Evolutionary conservation across 768 basidiomycete species (phyloP), one percentile per base, ranked within the genome.

Genomic region (Lentinula lateritia): DNA sequence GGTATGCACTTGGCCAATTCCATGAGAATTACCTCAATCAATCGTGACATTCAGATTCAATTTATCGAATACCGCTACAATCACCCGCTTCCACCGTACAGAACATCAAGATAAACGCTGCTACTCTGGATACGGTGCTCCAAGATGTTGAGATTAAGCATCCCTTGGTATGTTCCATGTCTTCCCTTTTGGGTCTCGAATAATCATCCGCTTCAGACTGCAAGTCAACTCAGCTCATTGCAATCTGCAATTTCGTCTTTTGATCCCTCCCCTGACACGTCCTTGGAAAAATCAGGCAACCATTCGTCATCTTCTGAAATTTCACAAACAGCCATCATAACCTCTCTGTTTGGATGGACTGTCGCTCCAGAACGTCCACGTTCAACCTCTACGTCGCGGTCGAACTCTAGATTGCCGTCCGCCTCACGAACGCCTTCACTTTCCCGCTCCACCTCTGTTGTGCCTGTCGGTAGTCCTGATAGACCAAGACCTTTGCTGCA

Each of bases 21-120:
- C 56, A 13, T 64, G 34, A 34, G 13, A 46, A 36, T 12, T 52
- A 50, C 4, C n/a, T 20, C 12, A 8, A 10, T 23, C 32, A 56
- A 35, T 28, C 66, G 6, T 15, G 3, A 38, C 20, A n/a, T 23
- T 15, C 32, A 81, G 90, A 81, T 50, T 85, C 86, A 0, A 85
- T 93, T 58, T 92, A 92, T 66, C 86, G 88, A 58, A 83, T 93
- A 18, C 86, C 88, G 7, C 76, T 94, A 18, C 81, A 86, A 61
- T 77, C 89, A 1, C 88, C 92, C 13, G 69, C 80, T n/a, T 72
- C 71, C 3, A 87, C 85, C 76, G 81, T 86, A 2, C 80, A 77
- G 56, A 83, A 87, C 53, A 73, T 93, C 63, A 89, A 82, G 70
- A 60, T 68, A 2, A 79, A 76, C 39, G 90, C 92, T 4, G 52